Base-by-base conservation (phyloP, 495 filamentous ascomycete genomes). In the Staphylotrichum longicolle region DNA sequence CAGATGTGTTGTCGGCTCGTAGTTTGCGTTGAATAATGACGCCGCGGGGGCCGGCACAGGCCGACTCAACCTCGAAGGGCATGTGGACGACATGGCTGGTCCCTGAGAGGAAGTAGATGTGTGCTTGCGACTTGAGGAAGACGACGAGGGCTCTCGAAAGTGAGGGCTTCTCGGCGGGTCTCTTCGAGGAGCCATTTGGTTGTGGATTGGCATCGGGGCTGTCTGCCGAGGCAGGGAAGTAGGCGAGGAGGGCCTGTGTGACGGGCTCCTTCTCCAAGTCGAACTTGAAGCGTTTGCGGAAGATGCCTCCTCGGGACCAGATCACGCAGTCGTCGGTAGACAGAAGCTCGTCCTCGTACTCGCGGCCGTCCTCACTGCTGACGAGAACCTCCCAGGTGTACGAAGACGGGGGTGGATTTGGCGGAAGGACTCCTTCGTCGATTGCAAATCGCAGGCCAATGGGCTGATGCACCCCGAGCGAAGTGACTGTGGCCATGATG, bases 11-110 rank as follows among this genome's bases (percentile, higher is more conserved):
- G 40, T 80, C 75, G 41, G 70, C 68, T 50, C 71, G 74, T 46
- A 73, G 72, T 63, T 88, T 96, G 44, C 92, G 77, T 68, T 97
- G 93, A 58, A 99, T 84, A 20, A 99, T 79, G 37, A 96, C 77
- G 9, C 94, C 94, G 20, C 83, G 78, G 6, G 91, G 87, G 20
- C 91, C 88, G 12, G 93, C 86, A 74, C 93, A 90, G 9, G 90
- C 91, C 52, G 83, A 85, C 67, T 96, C 91, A 41, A 97, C 88
- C 73, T 96, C 91, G 67, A 99, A 98, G 12, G 94, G 92, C 61
- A 99, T 82, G 72, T 95, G 89, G 58, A 98, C 84, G 59, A 95
- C 85, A 82, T 98, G 91, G 73, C 85, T 96, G 32, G 89, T 84
- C 4, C 92, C 92, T 15, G 87, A 81, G n/a, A 96, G 83, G 71